Evolutionary conservation across 768 basidiomycete species (phyloP).

Genomic region (Tulasnella sp.): DNA sequence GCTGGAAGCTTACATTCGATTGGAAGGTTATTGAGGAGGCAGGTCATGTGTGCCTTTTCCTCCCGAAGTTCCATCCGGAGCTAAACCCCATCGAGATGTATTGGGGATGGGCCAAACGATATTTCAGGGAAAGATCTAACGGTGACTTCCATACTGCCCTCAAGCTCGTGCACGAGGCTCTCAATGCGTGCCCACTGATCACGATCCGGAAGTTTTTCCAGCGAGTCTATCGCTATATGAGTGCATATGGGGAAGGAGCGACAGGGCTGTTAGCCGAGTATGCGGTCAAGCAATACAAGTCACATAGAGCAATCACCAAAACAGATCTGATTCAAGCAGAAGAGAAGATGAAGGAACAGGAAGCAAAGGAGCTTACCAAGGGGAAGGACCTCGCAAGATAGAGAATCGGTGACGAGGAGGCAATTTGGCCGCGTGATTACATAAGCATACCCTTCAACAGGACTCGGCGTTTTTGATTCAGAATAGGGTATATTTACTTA

Average conservation of each 20-base stretch:
- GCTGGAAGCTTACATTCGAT: background rate
- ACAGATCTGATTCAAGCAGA: background rate
- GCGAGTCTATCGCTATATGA: background rate
- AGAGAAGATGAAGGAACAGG: background rate
- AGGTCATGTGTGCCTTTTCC: background rate
- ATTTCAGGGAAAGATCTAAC: background rate
- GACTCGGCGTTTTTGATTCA: background rate
- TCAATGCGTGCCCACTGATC: background rate
- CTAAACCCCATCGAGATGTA: slow-evolving; percentile 1
- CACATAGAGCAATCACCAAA: background rate
- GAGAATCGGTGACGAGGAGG: background rate
- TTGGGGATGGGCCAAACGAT: background rate
- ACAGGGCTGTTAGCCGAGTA: background rate
- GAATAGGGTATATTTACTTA: background rate
- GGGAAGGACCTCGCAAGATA: background rate
- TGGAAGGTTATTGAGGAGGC: background rate
- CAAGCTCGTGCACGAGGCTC: background rate
- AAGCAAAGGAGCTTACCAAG: background rate
- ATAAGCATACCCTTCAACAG: background rate
- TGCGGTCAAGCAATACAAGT: background rate
- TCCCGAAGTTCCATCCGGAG: background rate
- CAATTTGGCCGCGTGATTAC: background rate
- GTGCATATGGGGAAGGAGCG: background rate
- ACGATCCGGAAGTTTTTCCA: background rate
- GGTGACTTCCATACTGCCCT: background rate